A percentile compares a stretch with the other conserved stretches of the same genome.
Evolutionary conservation across 768 basidiomycete species (phyloP).

Genomic region (Naganishia friedmannii): DNA sequence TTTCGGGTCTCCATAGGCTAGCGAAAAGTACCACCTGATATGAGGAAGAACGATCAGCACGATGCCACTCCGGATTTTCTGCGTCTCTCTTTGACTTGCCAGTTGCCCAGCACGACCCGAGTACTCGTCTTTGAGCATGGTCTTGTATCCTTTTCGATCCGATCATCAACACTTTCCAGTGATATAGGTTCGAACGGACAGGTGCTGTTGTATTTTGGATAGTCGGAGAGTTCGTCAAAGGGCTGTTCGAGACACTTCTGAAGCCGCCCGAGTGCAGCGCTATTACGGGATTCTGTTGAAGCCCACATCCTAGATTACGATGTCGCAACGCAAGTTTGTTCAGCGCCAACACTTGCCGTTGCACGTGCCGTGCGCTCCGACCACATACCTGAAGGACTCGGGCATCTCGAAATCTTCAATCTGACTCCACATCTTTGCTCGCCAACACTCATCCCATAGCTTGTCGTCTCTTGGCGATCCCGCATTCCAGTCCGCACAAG

Average conservation of each 20-base stretch:
- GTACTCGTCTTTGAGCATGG: slow-evolving; percentile 28
- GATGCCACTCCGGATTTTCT: too few species aligned
- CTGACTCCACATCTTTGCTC: slow-evolving; percentile 20
- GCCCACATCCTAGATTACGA: slow-evolving; percentile 18
- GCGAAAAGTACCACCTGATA: slow-evolving; percentile 29
- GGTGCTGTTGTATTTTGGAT: slow-evolving; percentile 9
- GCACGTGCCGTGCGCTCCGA: background rate
- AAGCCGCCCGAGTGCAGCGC: slow-evolving; percentile 11
- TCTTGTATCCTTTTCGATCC: slow-evolving; percentile 15
- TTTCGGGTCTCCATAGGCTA: slow-evolving; percentile 19
- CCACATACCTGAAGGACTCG: slow-evolving; percentile 17
- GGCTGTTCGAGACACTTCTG: slow-evolving; percentile 15
- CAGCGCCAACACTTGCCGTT: background rate
- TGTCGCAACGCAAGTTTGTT: background rate
- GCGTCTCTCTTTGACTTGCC: background rate
- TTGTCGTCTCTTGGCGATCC: background rate
- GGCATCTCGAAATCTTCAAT: slow-evolving; percentile 13
- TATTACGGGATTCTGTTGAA: slow-evolving; percentile 9
- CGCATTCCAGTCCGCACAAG: background rate
- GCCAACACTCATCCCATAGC: slow-evolving; percentile 20
- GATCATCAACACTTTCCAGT: slow-evolving; percentile 6
- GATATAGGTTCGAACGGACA: slow-evolving; percentile 5
- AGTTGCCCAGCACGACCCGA: slow-evolving; percentile 28
- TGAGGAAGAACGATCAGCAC: background rate
- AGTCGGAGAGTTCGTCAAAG: background rate